These are phyloP conservation scores for Suillus subluteus DNA, from an alignment of 768 basidiomycete genomes.

Conservation along the genomic window DNA sequence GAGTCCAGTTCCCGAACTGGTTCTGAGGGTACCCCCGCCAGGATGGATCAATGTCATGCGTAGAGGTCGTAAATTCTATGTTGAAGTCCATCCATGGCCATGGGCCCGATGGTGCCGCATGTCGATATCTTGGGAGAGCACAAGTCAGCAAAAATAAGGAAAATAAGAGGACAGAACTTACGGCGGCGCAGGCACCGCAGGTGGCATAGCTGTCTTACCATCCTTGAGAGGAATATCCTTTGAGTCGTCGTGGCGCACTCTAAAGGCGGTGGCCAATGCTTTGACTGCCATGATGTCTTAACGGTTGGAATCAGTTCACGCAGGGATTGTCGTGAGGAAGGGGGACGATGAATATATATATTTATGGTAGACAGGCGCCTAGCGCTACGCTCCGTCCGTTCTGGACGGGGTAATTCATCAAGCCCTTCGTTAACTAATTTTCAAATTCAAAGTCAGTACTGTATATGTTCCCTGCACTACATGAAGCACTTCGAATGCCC, in stretches of 20 bases:
- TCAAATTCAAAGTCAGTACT: too few species aligned
- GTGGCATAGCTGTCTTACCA: background rate
- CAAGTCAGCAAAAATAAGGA: background rate
- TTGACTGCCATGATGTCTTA: background rate
- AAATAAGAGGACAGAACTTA: background rate
- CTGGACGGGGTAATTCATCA: too few species aligned
- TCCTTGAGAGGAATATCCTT: background rate
- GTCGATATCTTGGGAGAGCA: constrained; percentile 18
- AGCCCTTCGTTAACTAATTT: too few species aligned
- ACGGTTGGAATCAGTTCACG: too few species aligned
- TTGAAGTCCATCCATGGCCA: constrained; percentile 37
- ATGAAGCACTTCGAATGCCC: too few species aligned
- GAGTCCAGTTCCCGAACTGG: constrained; percentile 37
- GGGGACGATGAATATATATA: background rate
- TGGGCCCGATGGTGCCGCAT: constrained; percentile 31
- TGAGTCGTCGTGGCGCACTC: background rate
- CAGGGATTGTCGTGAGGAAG: background rate
- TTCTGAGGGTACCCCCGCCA: constrained; percentile 31
- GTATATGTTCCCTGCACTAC: too few species aligned
- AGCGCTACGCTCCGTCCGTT: background rate
- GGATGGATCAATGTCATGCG: background rate
- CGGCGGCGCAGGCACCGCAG: constrained; percentile 4
- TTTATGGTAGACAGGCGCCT: background rate
- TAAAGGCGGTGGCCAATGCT: background rate
- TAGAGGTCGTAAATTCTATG: background rate